Evolutionary conservation across 2,329 filamentous ascomycete species (phyloP), one percentile per base, ranked within the genome.

Genomic region (Ciborinia camelliae): DNA sequence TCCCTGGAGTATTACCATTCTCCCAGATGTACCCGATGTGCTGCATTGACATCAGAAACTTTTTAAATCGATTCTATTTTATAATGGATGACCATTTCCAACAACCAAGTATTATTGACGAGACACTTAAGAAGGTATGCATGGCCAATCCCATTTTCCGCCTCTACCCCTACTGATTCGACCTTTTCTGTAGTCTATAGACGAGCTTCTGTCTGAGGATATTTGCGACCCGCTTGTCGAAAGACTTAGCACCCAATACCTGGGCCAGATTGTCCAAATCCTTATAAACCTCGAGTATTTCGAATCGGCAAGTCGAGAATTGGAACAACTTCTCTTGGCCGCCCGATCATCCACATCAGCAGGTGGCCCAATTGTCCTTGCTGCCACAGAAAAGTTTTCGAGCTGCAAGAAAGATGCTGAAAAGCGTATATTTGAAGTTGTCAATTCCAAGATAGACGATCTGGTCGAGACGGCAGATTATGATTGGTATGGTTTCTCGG

Each of bases 11-110:
- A n/a, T 81, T 99, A 1, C 96, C 95, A 0, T 99, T 99, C 76
- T 97, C 93, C 15, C 93, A 98, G 73, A 99, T 99, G 95, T 99
- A 99, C 75, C 94, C 95, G 1, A 83, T 98, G 39, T 97, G 95
- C 78, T 99, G 95, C 80, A 98, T 98, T 75, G 92, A 98, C 74
- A 97, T 99, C 72, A 87, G 94, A 48, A 97, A 97, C 76, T 98
- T 99, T 76, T 81, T 98, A 66, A 97, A 97, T 76, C 93, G 98
- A 74, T 98, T 99, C 73, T 98, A 98, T 77, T 93, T 96, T 77
- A 99, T 98, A 78, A 92, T 91, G 10, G 93, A 96, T 73, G 93
- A 98, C 73, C 92, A 98, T 75, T 98, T 98, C 74, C 90, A 95
- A 68, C 91, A 97, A 69, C 90, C 92, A 1, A 89, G 86, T 68